Percentiles rank a stretch among this genome's conserved stretches.
Conservation (phyloP, 352 stramenopile species). For the Globisporangium radiosum region DNA sequence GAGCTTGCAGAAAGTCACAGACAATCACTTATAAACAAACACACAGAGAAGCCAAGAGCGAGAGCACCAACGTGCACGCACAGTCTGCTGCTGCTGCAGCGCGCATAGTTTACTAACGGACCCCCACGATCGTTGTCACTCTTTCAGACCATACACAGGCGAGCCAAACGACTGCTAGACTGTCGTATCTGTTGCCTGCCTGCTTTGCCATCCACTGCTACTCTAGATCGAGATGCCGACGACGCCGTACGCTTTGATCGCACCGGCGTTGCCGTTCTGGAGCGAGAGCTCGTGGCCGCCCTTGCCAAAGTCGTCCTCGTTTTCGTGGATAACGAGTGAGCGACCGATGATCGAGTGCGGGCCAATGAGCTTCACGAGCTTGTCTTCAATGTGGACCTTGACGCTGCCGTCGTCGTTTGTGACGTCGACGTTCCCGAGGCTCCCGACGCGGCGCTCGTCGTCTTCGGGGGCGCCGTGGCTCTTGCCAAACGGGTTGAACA, state of each 20-base stretch:
- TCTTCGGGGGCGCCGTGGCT: constrained; percentile 95
- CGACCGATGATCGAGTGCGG: constrained; percentile 97
- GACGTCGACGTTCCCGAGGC: constrained; percentile 90
- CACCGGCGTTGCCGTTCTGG: constrained; percentile 94
- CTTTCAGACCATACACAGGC: too few species aligned
- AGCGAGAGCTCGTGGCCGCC: constrained; percentile 95
- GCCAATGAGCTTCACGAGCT: constrained; percentile 96
- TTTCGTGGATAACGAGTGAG: constrained; percentile 92
- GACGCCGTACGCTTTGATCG: constrained; percentile 88
- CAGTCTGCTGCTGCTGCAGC: too few species aligned
- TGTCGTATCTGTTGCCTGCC: too few species aligned
- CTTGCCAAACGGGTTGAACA: constrained; percentile 98
- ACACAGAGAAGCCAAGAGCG: too few species aligned
- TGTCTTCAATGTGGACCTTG: constrained; percentile 93
- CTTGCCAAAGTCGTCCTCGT: constrained; percentile 95
- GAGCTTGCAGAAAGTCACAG: too few species aligned
- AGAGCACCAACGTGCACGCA: too few species aligned
- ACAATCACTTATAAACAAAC: too few species aligned
- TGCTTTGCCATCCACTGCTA: too few species aligned
- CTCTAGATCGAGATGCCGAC: constrained; percentile 87
- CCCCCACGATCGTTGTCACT: too few species aligned
- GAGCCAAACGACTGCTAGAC: too few species aligned
- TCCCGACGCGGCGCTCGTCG: constrained; percentile 94
- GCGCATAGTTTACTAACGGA: too few species aligned
- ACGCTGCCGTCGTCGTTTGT: constrained; percentile 76